Conservation (phyloP, 257 asterid species). For the Lycium barbarum region DNA sequence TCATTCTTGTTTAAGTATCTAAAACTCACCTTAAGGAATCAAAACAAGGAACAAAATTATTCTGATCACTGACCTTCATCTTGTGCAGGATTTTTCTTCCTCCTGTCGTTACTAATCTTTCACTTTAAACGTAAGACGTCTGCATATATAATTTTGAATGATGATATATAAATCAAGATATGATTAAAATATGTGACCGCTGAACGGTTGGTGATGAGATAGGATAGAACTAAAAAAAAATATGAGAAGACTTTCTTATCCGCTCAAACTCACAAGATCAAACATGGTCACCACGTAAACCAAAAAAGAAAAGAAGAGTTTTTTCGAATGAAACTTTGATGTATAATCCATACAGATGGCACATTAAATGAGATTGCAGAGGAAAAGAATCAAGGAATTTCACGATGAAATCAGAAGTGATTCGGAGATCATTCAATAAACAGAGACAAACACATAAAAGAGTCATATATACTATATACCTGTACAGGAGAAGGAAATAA, state of each 20-base stretch:
- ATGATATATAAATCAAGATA: not conserved
- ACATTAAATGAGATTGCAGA: not conserved
- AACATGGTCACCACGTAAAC: not conserved
- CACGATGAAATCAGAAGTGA: not conserved
- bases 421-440: not conserved
- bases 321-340: not conserved
- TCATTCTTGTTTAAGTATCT: not conserved
- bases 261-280: not conserved
- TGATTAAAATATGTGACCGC: not conserved
- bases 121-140: not conserved
- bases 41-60: not conserved
- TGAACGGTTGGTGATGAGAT: not conserved
- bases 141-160: not conserved
- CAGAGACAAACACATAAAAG: not conserved
- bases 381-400: not conserved
- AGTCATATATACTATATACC: not conserved
- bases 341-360: not conserved
- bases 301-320: not conserved
- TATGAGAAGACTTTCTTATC: not conserved
- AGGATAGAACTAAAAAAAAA: not conserved
- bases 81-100: constrained; percentile 70
- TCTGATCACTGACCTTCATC: constrained; percentile 63
- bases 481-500: not conserved
- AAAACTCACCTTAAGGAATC: not conserved
- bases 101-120: constrained; percentile 46